phyloP scores from a whole-genome alignment of 352 stramenopile species.

The Thalassiosira delicatula region DNA sequence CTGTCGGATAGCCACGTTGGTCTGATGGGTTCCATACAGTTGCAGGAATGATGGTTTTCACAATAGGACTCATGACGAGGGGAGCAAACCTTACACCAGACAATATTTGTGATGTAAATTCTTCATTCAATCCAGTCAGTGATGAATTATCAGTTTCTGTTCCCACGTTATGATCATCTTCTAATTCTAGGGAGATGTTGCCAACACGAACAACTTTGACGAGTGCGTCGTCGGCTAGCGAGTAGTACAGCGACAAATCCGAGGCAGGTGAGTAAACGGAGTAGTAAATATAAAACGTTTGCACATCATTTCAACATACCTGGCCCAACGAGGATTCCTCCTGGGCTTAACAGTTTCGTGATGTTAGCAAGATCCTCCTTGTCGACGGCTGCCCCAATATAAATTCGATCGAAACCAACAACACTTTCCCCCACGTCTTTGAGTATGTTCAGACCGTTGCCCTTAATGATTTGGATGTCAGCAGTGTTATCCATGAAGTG shows the following conservation, averaged over 20 bases:
- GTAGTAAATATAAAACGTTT: too few relatives aligned
- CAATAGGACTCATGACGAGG: slow-evolving; percentile 51
- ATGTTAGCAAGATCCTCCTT: slow-evolving; percentile 65
- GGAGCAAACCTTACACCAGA: slow-evolving; percentile 79
- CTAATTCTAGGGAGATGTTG: slow-evolving; percentile 38
- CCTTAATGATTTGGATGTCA: slow-evolving; percentile 71
- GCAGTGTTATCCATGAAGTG: slow-evolving; percentile 60
- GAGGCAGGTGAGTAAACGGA: too few relatives aligned
- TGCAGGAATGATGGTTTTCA: slow-evolving; percentile 70
- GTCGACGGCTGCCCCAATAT: slow-evolving; percentile 81
- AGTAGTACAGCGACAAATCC: too few relatives aligned
- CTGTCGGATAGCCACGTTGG: slow-evolving; percentile 70
- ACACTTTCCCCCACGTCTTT: slow-evolving; percentile 66
- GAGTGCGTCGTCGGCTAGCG: slow-evolving; percentile 78
- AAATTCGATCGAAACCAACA: slow-evolving; percentile 84
- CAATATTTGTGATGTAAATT: slow-evolving; percentile 75
- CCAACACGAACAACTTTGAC: slow-evolving; percentile 75
- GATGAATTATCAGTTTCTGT: slow-evolving; percentile 29
- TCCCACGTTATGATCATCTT: slow-evolving; percentile 19
- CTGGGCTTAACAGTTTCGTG: slow-evolving; percentile 78
- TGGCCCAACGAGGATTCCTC: slow-evolving; percentile 83
- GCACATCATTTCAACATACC: slow-evolving; percentile 63
- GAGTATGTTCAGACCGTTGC: slow-evolving; percentile 76
- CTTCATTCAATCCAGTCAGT: slow-evolving; percentile 38
- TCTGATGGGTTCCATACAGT: slow-evolving; percentile 73